Evolutionary conservation across 352 stramenopile genomes (phyloP), one percentile per base, ranked within the genome.

Genomic region (Phytophthora tentaculata): DNA sequence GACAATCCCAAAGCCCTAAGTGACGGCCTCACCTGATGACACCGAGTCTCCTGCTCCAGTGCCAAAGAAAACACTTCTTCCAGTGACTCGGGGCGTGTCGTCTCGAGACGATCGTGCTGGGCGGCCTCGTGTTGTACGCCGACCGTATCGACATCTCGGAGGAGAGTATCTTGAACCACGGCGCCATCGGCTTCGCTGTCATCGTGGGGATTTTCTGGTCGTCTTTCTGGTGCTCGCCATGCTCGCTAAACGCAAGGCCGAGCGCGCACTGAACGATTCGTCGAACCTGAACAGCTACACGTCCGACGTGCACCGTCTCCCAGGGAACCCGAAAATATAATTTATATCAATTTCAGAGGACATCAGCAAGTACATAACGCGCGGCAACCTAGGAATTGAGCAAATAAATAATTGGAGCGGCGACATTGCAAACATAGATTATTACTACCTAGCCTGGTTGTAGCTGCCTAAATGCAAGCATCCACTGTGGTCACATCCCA

Each of bases 101-200:
- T 24, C 55, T 91, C 24, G 76, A 88, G 39, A 85, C 78, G 23
- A 82, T 89, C 54, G 69, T 90, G 7, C 52, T 88, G 9, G 80
- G 72, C 16, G 80, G 82, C 26, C 56, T 90, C 16, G 82, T 89
- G 7, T 82, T 78, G 53, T 90, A 86, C 61, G 51, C 76, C 4
- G 80, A 89, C 37, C 80, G 82, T 24, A 82, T 89, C 24, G 78
- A 74, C 12, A 76, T 89, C 19, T 49, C 76, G 5, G 82, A 90
- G 44, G 60, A 65, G 12, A 79, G 64, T 12, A 81, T 90, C 32
- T 53, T 90, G 44, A 69, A 59, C n/a, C n/a, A n/a, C n/a, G n/a
- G n/a, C n/a, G n/a, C n/a, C n/a, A n/a, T n/a, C n/a, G n/a, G n/a
- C n/a, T 88, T 91, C 50, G 67, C 72, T 49, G 56, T 90, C 1